Percentiles rank a stretch among this genome's conserved stretches.
phyloP scores from a whole-genome alignment of 257 asterid genomes.

The Paraleonurus japonicus region DNA sequence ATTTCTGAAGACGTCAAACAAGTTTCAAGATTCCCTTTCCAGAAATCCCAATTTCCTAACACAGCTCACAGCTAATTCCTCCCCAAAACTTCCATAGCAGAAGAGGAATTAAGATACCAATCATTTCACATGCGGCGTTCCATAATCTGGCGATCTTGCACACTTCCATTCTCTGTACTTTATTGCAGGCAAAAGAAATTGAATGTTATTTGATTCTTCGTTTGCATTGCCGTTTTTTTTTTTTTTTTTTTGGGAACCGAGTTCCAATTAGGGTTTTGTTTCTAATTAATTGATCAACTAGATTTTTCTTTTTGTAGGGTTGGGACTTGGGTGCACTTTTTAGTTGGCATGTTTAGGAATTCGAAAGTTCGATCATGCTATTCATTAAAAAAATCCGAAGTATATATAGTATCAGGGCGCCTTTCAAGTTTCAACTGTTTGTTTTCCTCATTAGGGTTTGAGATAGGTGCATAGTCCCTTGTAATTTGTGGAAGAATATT shows the following conservation, averaged over 20 bases:
- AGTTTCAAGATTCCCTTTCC: constrained; percentile 29
- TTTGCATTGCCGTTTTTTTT: constrained; percentile 34
- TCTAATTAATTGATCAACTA: constrained; percentile 35
- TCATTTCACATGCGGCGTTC: constrained; percentile 19
- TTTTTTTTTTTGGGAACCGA: not conserved
- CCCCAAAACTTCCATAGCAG: constrained; percentile 15
- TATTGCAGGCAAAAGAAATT: not conserved
- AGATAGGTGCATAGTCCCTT: constrained; percentile 9
- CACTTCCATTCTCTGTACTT: not conserved
- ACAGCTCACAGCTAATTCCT: constrained; percentile 25
- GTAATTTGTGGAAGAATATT: constrained; percentile 10
- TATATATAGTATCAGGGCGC: not conserved
- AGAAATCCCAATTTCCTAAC: constrained; percentile 23
- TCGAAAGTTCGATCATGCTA: constrained; percentile 9
- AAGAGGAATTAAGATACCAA: not conserved
- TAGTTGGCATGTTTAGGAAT: constrained; percentile 8
- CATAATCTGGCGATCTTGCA: constrained; percentile 33
- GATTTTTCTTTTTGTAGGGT: not conserved
- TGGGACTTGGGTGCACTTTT: not conserved
- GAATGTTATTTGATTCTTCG: constrained; percentile 25
- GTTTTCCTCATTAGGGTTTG: constrained; percentile 32
- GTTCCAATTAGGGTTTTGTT: constrained; percentile 44
- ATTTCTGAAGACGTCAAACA: constrained; percentile 42
- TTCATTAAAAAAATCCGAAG: not conserved
- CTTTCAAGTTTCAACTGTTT: not conserved